Evolutionary conservation across 2,329 filamentous ascomycete genomes (phyloP).

Genomic region (Diaporthe vaccinii): DNA sequence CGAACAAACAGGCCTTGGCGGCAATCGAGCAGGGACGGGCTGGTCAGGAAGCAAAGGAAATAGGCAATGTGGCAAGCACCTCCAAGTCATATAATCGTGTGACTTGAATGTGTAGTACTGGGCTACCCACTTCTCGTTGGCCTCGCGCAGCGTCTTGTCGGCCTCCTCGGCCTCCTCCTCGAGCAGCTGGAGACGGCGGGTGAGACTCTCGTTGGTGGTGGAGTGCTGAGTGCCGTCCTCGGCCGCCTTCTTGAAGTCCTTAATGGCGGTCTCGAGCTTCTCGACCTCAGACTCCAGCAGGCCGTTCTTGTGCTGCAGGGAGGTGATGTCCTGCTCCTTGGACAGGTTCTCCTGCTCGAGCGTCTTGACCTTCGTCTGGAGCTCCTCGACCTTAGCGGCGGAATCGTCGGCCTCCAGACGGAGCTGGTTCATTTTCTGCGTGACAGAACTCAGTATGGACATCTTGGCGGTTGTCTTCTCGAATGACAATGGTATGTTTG

Average conservation of each 20-base stretch:
- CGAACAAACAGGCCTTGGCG: neutral
- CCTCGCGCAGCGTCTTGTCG: slow-evolving; percentile 95
- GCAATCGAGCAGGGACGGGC: neutral
- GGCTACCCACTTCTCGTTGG: slow-evolving; percentile 92
- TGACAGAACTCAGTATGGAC: slow-evolving; percentile 47
- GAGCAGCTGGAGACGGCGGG: slow-evolving; percentile 92
- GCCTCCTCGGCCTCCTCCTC: slow-evolving; percentile 98
- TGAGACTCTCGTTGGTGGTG: slow-evolving; percentile 91
- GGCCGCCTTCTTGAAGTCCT: slow-evolving; percentile 88
- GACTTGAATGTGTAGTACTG: slow-evolving; percentile 43
- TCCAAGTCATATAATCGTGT: slow-evolving; percentile 41
- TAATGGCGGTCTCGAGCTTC: slow-evolving; percentile 87
- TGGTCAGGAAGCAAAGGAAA: slow-evolving; percentile 20
- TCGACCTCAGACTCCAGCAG: slow-evolving; percentile 92
- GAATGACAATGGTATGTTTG: neutral
- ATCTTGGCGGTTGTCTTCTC: slow-evolving; percentile 36
- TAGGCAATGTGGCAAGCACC: slow-evolving; percentile 41
- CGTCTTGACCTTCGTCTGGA: slow-evolving; percentile 86
- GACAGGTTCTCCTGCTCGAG: slow-evolving; percentile 95
- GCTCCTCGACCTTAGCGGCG: slow-evolving; percentile 84
- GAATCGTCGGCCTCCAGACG: slow-evolving; percentile 94
- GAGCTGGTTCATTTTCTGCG: slow-evolving; percentile 93
- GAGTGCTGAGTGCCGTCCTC: slow-evolving; percentile 86
- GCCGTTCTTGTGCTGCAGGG: slow-evolving; percentile 94
- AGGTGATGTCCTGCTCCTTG: slow-evolving; percentile 99